A percentile compares a stretch with the other conserved stretches of the same genome.
phyloP scores from a whole-genome alignment of 306 rosid species.

The Amphicarpaea edgeworthii region DNA sequence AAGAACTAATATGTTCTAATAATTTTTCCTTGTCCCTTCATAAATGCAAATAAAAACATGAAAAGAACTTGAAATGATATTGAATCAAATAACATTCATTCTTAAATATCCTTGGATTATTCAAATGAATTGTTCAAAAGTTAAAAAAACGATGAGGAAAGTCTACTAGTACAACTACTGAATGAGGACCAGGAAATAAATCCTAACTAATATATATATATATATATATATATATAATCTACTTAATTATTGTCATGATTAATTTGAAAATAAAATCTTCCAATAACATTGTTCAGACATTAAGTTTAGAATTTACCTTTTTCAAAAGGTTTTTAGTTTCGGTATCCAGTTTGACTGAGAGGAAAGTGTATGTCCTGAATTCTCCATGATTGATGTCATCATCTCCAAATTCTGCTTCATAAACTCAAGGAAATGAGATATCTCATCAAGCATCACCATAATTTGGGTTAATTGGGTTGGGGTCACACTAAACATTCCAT shows the following conservation, averaged over 20 bases:
- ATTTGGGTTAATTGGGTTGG: conserved; percentile 32
- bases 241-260: not conserved
- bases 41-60: not conserved
- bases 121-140: too few relatives aligned
- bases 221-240: too few relatives aligned
- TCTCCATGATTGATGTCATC: conserved; percentile 78
- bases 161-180: not conserved
- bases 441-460: conserved; percentile 40
- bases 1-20: not conserved
- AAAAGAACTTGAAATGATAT: conserved; percentile 10
- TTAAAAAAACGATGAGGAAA: too few relatives aligned
- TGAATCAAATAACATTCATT: conserved; percentile 25
- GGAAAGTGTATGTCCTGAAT: conserved; percentile 67
- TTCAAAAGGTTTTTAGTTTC: conserved; percentile 68
- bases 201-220: not conserved
- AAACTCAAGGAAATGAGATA: conserved; percentile 60
- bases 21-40: not conserved
- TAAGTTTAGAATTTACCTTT: conserved; percentile 73
- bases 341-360: conserved; percentile 65
- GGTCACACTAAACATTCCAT: not conserved
- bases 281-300: conserved; percentile 23
- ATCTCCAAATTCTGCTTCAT: conserved; percentile 73
- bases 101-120: conserved; percentile 3
- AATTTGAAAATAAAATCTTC: conserved; percentile 15
- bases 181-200: conserved; percentile 22